These are phyloP conservation scores for Globisporangium rhizosaccharum DNA, from an alignment of 352 stramenopile genomes.

Conservation along the genomic window DNA sequence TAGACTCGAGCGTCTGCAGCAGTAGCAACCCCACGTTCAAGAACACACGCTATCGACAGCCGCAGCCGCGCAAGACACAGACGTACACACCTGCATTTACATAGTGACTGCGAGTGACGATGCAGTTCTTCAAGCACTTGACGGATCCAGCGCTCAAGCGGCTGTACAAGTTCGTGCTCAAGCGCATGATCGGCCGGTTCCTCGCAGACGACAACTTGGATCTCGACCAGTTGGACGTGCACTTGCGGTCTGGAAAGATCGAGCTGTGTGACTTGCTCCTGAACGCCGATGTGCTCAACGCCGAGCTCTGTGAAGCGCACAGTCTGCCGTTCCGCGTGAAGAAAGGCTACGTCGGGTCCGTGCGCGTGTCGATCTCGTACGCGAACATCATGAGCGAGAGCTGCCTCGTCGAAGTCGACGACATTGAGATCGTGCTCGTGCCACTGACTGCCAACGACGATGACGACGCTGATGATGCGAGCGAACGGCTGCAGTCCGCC, in stretches of 20 bases:
- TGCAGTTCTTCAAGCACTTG: conserved; percentile 88
- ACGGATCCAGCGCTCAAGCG: conserved; percentile 87
- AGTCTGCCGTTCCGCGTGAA: conserved; percentile 80
- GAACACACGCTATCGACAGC: background rate
- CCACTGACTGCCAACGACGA: conserved; percentile 22
- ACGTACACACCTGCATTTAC: background rate
- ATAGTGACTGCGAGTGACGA: conserved; percentile 8
- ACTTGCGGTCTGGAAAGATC: conserved; percentile 65
- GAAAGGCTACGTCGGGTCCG: conserved; percentile 80
- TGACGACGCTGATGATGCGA: background rate
- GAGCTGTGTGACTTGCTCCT: conserved; percentile 81
- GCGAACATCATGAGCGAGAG: conserved; percentile 86
- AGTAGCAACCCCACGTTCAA: no score
- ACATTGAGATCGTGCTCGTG: conserved; percentile 86
- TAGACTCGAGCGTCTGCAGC: no score
- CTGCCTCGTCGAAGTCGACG: conserved; percentile 83
- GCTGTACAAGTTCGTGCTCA: conserved; percentile 89
- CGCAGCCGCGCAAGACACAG: background rate
- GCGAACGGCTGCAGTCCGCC: background rate
- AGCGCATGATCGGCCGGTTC: conserved; percentile 87
- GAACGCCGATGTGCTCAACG: conserved; percentile 76
- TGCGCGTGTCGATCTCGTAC: conserved; percentile 83
- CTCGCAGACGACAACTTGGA: conserved; percentile 77
- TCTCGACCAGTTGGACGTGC: conserved; percentile 83
- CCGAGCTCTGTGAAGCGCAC: conserved; percentile 61